These are phyloP conservation scores for Pythium folliculosum DNA, from an alignment of 352 stramenopile species.

Conservation along the genomic window DNA sequence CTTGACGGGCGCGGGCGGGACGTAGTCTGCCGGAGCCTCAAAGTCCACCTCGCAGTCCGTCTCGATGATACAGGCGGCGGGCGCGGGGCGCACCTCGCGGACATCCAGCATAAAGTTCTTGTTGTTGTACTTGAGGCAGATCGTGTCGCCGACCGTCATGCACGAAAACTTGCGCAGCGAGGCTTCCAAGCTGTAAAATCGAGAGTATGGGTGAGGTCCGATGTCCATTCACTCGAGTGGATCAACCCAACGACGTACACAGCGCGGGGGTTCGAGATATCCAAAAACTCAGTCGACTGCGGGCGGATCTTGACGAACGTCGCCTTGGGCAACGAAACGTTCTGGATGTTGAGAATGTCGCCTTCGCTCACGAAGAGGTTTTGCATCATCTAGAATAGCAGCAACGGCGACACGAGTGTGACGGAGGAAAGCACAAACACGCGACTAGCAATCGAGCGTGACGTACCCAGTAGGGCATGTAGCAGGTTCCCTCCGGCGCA, in stretches of 20 bases:
- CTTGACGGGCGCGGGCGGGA: slow-evolving; percentile 44
- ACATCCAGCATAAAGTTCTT: slow-evolving; percentile 98
- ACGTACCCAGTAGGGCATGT: slow-evolving; percentile 98
- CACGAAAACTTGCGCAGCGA: slow-evolving; percentile 93
- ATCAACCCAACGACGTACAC: slow-evolving; percentile 83
- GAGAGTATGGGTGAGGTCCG: not conserved
- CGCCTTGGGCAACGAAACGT: slow-evolving; percentile 95
- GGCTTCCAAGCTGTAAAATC: slow-evolving; percentile 57
- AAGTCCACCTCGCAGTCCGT: slow-evolving; percentile 99
- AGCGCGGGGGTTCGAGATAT: slow-evolving; percentile 98
- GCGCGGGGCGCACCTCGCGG: slow-evolving; percentile 95
- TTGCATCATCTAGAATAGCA: slow-evolving; percentile 94
- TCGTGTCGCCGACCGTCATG: slow-evolving; percentile 98
- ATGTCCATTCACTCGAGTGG: not conserved
- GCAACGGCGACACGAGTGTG: too few species aligned
- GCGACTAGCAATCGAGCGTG: not conserved
- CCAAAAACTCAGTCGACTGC: slow-evolving; percentile 98
- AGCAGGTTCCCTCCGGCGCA: slow-evolving; percentile 96
- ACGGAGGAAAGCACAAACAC: not conserved
- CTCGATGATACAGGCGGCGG: slow-evolving; percentile 99
- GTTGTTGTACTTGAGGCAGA: slow-evolving; percentile 99
- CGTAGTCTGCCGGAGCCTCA: slow-evolving; percentile 92
- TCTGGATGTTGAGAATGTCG: slow-evolving; percentile 95
- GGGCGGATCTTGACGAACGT: slow-evolving; percentile 99
- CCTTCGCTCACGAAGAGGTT: slow-evolving; percentile 96